Percentiles rank a stretch among this genome's conserved stretches.
Evolutionary conservation across 2,329 filamentous ascomycete genomes (phyloP).

Genomic region (Zasmidium angulare): DNA sequence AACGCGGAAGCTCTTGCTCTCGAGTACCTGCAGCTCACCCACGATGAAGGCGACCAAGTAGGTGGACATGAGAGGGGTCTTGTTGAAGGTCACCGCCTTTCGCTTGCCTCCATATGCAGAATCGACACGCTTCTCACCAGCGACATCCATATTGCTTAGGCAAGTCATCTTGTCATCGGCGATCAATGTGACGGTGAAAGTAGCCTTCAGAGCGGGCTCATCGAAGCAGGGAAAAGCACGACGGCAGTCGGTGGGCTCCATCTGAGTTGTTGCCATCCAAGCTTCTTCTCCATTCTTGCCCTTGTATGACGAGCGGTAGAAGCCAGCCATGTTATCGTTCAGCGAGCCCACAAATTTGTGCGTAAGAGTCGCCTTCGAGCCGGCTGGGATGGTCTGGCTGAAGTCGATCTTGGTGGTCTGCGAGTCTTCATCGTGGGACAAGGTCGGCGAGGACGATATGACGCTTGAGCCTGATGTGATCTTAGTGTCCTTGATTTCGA

Average conservation of each 20-base stretch:
- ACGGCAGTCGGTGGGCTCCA: constrained; percentile 93
- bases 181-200: constrained; percentile 86
- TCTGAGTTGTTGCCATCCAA: constrained; percentile 87
- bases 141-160: constrained; percentile 95
- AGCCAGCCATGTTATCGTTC: constrained; percentile 96
- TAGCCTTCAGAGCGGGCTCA: constrained; percentile 89
- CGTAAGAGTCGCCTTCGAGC: constrained; percentile 73
- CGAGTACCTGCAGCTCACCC: constrained; percentile 89
- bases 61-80: constrained; percentile 90
- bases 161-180: constrained; percentile 90
- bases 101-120: constrained; percentile 65
- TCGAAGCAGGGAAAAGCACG: constrained; percentile 96
- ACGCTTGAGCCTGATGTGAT: constrained; percentile 61
- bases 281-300: constrained; percentile 73
- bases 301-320: constrained; percentile 95
- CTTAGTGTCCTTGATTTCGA: constrained; percentile 75
- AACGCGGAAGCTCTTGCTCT: constrained; percentile 86
- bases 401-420: constrained; percentile 84
- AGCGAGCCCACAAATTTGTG: constrained; percentile 76
- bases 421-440: constrained; percentile 73
- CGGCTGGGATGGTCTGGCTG: constrained; percentile 68
- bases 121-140: constrained; percentile 70
- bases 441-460: constrained; percentile 61
- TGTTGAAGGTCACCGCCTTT: constrained; percentile 90
- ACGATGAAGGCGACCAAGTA: constrained; percentile 94